These are phyloP conservation scores for Aspergillus persii DNA, from an alignment of 2,329 filamentous ascomycete species.

Conservation along the genomic window DNA sequence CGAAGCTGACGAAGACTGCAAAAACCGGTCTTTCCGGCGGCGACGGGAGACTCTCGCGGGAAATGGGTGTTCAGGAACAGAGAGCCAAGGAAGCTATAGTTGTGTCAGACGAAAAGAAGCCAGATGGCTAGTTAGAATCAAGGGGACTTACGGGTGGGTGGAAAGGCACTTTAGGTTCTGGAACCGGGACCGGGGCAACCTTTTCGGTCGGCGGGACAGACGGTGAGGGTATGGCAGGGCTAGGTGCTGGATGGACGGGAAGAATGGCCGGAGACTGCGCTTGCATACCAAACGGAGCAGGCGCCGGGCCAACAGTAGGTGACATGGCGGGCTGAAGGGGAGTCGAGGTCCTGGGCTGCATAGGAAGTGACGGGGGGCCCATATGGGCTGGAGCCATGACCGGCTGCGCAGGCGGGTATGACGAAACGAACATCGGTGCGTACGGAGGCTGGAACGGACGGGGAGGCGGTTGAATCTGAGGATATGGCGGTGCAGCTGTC, in stretches of 20 bases:
- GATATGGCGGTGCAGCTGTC: slow-evolving; percentile 26
- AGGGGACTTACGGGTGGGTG: slow-evolving; percentile 46
- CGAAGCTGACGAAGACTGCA: slow-evolving; percentile 33
- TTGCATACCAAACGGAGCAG: slow-evolving; percentile 29
- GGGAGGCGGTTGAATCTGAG: slow-evolving; percentile 41
- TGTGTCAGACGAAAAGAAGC: slow-evolving; percentile 10
- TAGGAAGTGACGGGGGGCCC: slow-evolving; percentile 33
- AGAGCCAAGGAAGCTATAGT: slow-evolving; percentile 59
- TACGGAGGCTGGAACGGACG: slow-evolving; percentile 42
- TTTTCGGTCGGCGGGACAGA: slow-evolving; percentile 26
- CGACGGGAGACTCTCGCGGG: slow-evolving; percentile 50
- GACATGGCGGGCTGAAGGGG: slow-evolving; percentile 38
- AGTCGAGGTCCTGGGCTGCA: slow-evolving; percentile 38
- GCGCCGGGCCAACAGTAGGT: slow-evolving; percentile 28
- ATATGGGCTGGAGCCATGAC: slow-evolving; percentile 38
- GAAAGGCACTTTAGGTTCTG: slow-evolving; percentile 44
- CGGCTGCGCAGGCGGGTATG: slow-evolving; percentile 43
- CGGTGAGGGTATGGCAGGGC: slow-evolving; percentile 36
- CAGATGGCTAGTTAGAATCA: not conserved
- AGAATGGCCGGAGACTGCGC: slow-evolving; percentile 24
- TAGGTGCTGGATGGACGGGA: slow-evolving; percentile 23
- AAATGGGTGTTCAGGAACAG: slow-evolving; percentile 54
- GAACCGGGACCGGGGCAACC: slow-evolving; percentile 20
- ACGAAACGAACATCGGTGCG: slow-evolving; percentile 44
- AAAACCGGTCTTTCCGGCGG: slow-evolving; percentile 41